Evolutionary conservation across 179 eudicot genomes (phyloP), one percentile per base, ranked within the genome.

Genomic region (Nepenthes alata): DNA sequence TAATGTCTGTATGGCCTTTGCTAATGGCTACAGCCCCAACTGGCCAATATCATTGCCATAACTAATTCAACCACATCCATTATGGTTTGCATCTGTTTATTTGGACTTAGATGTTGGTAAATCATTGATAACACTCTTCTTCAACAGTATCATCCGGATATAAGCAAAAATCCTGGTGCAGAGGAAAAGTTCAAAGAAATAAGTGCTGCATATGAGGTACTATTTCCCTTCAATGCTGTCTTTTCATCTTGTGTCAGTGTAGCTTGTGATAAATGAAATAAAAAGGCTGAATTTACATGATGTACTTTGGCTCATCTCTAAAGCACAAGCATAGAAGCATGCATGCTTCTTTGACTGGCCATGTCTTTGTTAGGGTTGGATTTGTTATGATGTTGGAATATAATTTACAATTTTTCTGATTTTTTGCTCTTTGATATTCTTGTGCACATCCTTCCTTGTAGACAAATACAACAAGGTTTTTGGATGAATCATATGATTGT

Each of bases 141-240:
- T 72, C 51, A 65, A 58, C 86, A 91, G 97, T 87, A 88, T 74
- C 97, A 91, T 74, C 97, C 95, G 51, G 97, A 91, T 75, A 75
- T 78, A 77, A 88, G 70, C 69, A 90, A 88, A 78, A 68, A 67
- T 35, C 84, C 84, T 37, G 95, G 81, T 34, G 80, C 97, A 9
- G 97, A 91, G 77, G 97, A 91, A 49, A 87, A 85, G 72, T 91
- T 91, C 66, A 91, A 91, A 73, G 94, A 88, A 75, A 81, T 91
- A 54, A 81, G 85, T 76, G 95, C 97, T 70, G 97, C 97, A 57
- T 88, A 91, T 75, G 95, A 91, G 97, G 97, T 91, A 82, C 11
- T 57, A 39, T 55, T 51, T 68, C 39, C 34, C 12, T 13, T 52
- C 6, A 11, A 15, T 55, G 2, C 13, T 51, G 15, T 55, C 5